Evolutionary conservation across 306 rosid species (phyloP).

Genomic region (Sicyos edulis): DNA sequence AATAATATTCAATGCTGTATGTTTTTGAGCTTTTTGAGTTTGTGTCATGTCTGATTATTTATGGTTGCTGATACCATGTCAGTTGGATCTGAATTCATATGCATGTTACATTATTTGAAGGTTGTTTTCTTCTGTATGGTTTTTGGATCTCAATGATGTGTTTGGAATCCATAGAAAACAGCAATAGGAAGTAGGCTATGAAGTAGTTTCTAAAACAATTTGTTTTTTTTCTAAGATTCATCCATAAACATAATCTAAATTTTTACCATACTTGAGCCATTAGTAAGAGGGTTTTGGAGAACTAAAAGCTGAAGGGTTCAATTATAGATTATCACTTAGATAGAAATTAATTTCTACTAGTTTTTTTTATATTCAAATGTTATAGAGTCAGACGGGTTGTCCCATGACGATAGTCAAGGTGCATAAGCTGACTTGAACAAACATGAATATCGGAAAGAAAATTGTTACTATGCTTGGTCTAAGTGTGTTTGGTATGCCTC

Average conservation of each 20-base stretch:
- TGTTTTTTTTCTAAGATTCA: background rate
- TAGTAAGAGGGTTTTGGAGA: too few relatives aligned
- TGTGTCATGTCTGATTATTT: background rate
- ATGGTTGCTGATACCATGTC: background rate
- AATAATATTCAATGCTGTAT: conserved; percentile 6
- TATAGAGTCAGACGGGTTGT: too few relatives aligned
- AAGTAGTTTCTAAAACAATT: background rate
- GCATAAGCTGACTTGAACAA: too few relatives aligned
- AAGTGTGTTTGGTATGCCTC: background rate
- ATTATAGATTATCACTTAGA: too few relatives aligned
- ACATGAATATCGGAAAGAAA: too few relatives aligned
- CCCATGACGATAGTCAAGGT: too few relatives aligned
- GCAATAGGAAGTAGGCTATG: background rate
- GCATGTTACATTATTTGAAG: conserved; percentile 2
- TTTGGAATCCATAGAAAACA: background rate
- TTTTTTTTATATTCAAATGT: too few relatives aligned
- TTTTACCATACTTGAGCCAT: too few relatives aligned
- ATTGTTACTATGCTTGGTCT: background rate
- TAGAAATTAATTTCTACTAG: too few relatives aligned
- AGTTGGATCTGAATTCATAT: background rate
- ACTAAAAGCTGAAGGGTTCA: too few relatives aligned
- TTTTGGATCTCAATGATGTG: background rate
- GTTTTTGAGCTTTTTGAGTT: background rate
- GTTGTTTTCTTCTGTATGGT: background rate
- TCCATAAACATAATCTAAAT: background rate